These are phyloP conservation scores for Lodderomyces theae DNA, from an alignment of 1,139 yeast genomes.

Conservation along the genomic window DNA sequence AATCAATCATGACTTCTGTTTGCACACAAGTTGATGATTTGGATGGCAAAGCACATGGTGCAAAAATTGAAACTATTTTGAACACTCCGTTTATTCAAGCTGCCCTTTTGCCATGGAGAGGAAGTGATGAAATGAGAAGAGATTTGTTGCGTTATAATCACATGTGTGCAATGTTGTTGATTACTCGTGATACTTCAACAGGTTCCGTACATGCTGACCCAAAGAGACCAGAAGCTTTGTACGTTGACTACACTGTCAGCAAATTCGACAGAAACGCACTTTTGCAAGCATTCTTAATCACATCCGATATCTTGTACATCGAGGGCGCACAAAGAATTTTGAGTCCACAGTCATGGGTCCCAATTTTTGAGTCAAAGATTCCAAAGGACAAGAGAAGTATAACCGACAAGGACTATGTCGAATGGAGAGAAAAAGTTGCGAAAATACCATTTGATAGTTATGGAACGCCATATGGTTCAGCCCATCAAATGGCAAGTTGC, in stretches of 20 bases:
- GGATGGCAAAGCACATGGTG: constrained; percentile 59
- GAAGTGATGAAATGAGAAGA: constrained; percentile 33
- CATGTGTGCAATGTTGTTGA: constrained; percentile 41
- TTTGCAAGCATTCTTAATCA: constrained; percentile 36
- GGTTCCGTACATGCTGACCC: constrained; percentile 42
- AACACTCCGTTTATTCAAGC: constrained; percentile 46
- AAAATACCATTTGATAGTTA: constrained; percentile 27
- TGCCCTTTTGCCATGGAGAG: constrained; percentile 45
- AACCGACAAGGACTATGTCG: constrained; percentile 44
- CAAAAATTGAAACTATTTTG: constrained; percentile 51
- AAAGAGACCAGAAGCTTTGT: constrained; percentile 33
- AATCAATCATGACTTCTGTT: constrained; percentile 53
- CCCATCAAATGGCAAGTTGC: constrained; percentile 63
- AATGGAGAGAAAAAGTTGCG: constrained; percentile 39
- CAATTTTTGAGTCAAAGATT: constrained; percentile 36
- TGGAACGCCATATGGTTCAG: constrained; percentile 45
- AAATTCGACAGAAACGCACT: constrained; percentile 46
- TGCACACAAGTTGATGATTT: constrained; percentile 49
- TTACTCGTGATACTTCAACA: constrained; percentile 47
- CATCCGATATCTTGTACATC: constrained; percentile 49
- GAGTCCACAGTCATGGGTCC: constrained; percentile 37
- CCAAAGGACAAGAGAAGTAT: constrained; percentile 44
- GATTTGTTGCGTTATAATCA: constrained; percentile 40
- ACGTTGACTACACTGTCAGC: constrained; percentile 40
- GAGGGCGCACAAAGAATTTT: constrained; percentile 51